Evolutionary conservation across 441 rosid genomes (phyloP).

Genomic region (Eruca vesicaria): DNA sequence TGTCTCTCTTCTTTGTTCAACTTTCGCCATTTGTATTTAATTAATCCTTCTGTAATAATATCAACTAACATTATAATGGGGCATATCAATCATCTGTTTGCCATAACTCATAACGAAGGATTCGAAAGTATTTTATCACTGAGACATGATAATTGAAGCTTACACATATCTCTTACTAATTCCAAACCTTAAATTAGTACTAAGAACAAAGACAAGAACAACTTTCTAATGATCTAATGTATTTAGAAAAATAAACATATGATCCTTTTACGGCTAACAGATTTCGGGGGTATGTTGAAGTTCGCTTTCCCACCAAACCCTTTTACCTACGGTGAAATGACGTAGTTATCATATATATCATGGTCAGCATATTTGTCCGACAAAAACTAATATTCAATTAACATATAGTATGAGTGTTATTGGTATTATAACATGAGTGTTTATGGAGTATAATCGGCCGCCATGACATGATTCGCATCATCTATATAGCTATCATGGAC

Average conservation of each 20-base stretch:
- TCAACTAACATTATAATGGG: not conserved
- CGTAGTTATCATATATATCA: not conserved
- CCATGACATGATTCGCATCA: constrained; percentile 19
- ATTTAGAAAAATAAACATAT: not conserved
- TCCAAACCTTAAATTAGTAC: not conserved
- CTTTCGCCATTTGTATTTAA: constrained; percentile 14
- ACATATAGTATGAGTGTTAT: not conserved
- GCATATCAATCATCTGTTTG: not conserved
- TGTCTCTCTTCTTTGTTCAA: not conserved
- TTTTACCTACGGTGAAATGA: not conserved
- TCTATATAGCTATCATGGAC: constrained; percentile 21
- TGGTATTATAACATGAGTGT: not conserved
- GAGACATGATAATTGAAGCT: not conserved
- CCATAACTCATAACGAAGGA: not conserved
- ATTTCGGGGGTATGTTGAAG: not conserved
- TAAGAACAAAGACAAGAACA: not conserved
- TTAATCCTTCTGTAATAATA: constrained; percentile 8
- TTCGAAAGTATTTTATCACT: not conserved
- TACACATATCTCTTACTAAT: too few relatives aligned
- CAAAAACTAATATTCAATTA: not conserved
- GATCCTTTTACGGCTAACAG: not conserved
- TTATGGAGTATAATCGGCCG: constrained; percentile 1
- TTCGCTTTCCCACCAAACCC: constrained; percentile 20
- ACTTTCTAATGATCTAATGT: not conserved
- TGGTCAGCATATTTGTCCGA: constrained; percentile 9